Evolutionary conservation across 805 yeast genomes (phyloP).

Genomic region (Saccharomycopsis selenospora): DNA sequence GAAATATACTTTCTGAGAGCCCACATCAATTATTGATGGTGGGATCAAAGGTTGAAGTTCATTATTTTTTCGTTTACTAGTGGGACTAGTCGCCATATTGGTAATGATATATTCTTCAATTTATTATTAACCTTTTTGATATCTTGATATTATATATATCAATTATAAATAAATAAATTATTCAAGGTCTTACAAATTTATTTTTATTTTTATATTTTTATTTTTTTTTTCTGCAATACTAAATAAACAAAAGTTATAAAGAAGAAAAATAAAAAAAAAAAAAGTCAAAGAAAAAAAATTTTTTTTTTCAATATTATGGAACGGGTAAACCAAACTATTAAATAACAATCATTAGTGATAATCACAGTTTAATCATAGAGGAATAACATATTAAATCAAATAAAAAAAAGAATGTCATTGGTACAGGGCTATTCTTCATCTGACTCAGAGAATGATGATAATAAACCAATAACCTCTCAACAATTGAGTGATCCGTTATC

Average conservation of each 20-base stretch:
- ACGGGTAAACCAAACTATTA: constrained; percentile 5
- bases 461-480: background rate
- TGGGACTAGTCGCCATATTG: constrained; percentile 3
- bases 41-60: constrained; percentile 47
- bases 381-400: background rate
- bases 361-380: background rate
- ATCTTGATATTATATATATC: too few species aligned
- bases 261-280: background rate
- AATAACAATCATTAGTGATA: background rate
- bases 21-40: constrained; percentile 55
- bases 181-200: too few species aligned
- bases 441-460: constrained; percentile 10
- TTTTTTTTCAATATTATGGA: background rate
- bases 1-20: constrained; percentile 66
- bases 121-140: too few species aligned
- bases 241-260: too few species aligned
- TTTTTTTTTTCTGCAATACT: too few species aligned
- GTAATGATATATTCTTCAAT: too few species aligned
- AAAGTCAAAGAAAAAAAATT: background rate
- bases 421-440: constrained; percentile 28
- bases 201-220: too few species aligned
- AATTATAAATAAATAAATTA: too few species aligned
- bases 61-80: background rate
- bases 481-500: background rate
- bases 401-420: constrained; percentile 26